Evolutionary conservation across 768 basidiomycete species (phyloP), one percentile per base, ranked within the genome.

Genomic region (Boletellus sp.): DNA sequence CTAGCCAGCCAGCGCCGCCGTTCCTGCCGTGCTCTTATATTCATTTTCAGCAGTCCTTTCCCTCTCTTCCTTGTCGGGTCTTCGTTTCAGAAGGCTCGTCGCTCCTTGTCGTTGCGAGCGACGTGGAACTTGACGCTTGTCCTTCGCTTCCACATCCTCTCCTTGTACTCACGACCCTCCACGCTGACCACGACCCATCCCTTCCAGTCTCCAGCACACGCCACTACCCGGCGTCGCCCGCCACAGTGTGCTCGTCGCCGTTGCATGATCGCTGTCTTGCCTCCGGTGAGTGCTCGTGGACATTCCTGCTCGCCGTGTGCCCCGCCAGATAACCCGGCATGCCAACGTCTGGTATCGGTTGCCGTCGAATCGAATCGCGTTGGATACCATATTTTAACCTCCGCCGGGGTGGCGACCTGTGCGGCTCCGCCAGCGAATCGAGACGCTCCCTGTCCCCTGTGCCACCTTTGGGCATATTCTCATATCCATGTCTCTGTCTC

Each of bases 211-310:
- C 28, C 26, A n/a, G 24, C 53, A 51, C 50, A 45, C 62, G 58
- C 60, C 60, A 65, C 61, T 58, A 6, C 54, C 51, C 45, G 55
- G 52, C 64, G 58, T 59, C 63, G 66, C 58, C 60, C 56, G 75
- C 68, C 74, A 77, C 76, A 76, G 49, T 57, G 61, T 58, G 48
- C 38, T 54, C 51, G 55, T 60, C 64, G 41, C 64, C 65, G 60
- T 74, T 69, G 75, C 63, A 76, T 75, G 76, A 69, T 60, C 51
- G 62, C 59, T 56, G 65, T 65, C 63, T 63, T 65, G 54, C 54
- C 63, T 54, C 61, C 53, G 51, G 75, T 75, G 63, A 74, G 72
- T 72, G 47, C 35, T 6, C 19, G 28, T 51, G n/a, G n/a, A 42
- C 49, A 40, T 55, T 35, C 51, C 52, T 23, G 37, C 50, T 47